phyloP scores from a whole-genome alignment of 2,329 filamentous ascomycete genomes.

The Madurella fahalii region DNA sequence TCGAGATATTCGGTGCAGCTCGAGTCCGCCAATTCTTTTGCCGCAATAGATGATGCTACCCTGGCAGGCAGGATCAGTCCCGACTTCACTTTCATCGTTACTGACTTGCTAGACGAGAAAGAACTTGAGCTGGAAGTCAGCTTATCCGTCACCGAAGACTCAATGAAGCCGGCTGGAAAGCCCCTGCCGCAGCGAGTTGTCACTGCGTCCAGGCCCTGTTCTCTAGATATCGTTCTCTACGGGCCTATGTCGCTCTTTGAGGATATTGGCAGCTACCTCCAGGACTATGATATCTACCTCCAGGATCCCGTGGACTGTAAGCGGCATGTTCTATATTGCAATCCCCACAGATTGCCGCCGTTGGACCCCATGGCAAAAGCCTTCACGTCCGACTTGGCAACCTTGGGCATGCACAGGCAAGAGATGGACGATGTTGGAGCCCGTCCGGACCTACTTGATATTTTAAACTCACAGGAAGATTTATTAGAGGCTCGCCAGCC shows the following conservation, averaged over 20 bases:
- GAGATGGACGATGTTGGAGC: conserved; percentile 3
- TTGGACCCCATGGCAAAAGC: conserved; percentile 8
- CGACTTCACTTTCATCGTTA: neutral
- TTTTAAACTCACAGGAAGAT: conserved; percentile 25
- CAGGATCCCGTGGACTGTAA: conserved; percentile 33
- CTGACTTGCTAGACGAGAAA: neutral
- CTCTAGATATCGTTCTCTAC: conserved; percentile 29
- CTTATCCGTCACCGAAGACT: no score
- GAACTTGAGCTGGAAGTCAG: conserved; percentile 1
- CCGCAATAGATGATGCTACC: neutral
- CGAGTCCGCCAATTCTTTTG: neutral
- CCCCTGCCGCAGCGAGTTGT: no score
- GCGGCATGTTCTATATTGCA: conserved; percentile 31
- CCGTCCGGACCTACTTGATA: conserved; percentile 24
- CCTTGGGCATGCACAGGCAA: neutral
- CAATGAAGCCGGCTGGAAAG: no score
- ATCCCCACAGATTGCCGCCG: conserved; percentile 34
- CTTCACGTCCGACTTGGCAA: conserved; percentile 13
- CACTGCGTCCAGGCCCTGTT: conserved; percentile 1
- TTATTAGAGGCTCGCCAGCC: conserved; percentile 32
- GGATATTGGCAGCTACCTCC: conserved; percentile 30
- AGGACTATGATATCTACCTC: conserved; percentile 31
- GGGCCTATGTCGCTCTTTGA: conserved; percentile 28
- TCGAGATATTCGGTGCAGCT: neutral
- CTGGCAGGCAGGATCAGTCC: neutral